phyloP scores from a whole-genome alignment of 495 filamentous ascomycete species.

The Podospora tetraspora region DNA sequence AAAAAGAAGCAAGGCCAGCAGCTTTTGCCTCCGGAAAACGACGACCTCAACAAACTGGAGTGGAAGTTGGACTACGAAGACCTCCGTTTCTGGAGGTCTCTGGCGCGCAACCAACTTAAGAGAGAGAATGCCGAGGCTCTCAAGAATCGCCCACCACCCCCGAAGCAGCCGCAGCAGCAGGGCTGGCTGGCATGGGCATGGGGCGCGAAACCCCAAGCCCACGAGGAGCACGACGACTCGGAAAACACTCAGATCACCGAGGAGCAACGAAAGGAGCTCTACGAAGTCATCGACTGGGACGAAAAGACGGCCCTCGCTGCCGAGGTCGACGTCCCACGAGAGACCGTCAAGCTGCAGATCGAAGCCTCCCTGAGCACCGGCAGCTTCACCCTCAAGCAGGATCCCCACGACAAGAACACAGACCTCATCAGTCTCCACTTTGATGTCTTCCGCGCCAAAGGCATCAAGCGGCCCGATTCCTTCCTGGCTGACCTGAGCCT shows the following conservation, averaged over 20 bases:
- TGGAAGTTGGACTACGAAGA: slow-evolving; percentile 91
- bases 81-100: slow-evolving; percentile 89
- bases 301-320: slow-evolving; percentile 88
- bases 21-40: slow-evolving; percentile 59
- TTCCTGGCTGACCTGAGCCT: slow-evolving; percentile 83
- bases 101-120: slow-evolving; percentile 88
- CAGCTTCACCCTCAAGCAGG: slow-evolving; percentile 85
- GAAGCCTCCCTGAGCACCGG: slow-evolving; percentile 85
- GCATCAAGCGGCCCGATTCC: slow-evolving; percentile 82
- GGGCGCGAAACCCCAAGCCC: slow-evolving; percentile 61
- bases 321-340: slow-evolving; percentile 79
- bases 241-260: slow-evolving; percentile 83
- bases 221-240: slow-evolving; percentile 52
- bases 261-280: slow-evolving; percentile 91
- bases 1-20: slow-evolving; percentile 77
- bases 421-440: slow-evolving; percentile 89
- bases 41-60: slow-evolving; percentile 71
- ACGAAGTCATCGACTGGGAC: slow-evolving; percentile 96
- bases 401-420: slow-evolving; percentile 69
- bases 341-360: slow-evolving; percentile 86
- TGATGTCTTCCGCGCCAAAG: slow-evolving; percentile 84
- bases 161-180: slow-evolving; percentile 53
- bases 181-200: slow-evolving; percentile 87
- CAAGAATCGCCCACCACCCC: slow-evolving; percentile 40
- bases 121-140: slow-evolving; percentile 84